Evolutionary conservation across 148 eudicot species (phyloP).

Genomic region (Cornus florida): DNA sequence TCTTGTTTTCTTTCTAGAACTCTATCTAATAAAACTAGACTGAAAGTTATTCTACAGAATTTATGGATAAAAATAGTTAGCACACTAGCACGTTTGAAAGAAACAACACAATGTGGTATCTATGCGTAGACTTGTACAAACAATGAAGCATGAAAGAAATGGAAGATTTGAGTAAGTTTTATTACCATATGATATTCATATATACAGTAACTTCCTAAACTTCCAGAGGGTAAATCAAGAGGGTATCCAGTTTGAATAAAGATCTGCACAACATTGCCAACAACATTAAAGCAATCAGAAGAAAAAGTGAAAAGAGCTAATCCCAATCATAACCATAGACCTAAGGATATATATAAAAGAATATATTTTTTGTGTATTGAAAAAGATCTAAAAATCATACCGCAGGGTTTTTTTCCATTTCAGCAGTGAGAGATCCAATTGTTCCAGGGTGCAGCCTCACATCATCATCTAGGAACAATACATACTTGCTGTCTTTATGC

Average conservation of each 20-base stretch:
- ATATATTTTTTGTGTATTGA: not conserved
- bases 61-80: not conserved
- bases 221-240: conserved; percentile 97
- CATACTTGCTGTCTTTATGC: conserved; percentile 96
- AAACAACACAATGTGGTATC: not conserved
- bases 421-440: conserved; percentile 92
- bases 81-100: conserved; percentile 2
- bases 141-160: conserved; percentile 3
- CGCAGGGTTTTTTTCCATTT: conserved; percentile 94
- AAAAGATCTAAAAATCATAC: conserved; percentile 30
- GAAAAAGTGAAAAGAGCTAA: not conserved
- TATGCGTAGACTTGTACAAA: not conserved
- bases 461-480: conserved; percentile 95
- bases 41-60: too few species aligned
- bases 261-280: conserved; percentile 55
- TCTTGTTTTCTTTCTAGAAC: too few species aligned
- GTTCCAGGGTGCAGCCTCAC: conserved; percentile 97
- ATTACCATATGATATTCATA: conserved; percentile 96
- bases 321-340: conserved; percentile 6
- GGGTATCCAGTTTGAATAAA: conserved; percentile 99
- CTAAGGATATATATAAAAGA: conserved; percentile 28
- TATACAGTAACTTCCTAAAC: conserved; percentile 97
- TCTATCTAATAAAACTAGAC: too few species aligned
- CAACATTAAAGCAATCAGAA: conserved; percentile 4
- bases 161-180: not conserved